Conservation (phyloP, 2,329 filamentous ascomycete species). For the Apiospora pterosperma region DNA sequence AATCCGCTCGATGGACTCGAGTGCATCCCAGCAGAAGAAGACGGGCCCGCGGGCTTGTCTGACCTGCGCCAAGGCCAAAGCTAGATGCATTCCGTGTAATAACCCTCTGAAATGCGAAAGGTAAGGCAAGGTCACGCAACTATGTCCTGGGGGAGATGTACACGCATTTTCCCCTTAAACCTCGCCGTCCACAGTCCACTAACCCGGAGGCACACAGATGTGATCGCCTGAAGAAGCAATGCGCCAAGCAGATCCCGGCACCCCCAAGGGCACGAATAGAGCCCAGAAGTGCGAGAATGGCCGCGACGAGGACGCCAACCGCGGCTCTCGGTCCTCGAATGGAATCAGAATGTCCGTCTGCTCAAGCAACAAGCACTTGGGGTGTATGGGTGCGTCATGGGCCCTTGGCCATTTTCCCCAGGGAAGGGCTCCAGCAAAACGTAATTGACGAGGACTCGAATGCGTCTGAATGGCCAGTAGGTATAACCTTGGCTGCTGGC, state of each 20-base stretch:
- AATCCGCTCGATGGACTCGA: not conserved
- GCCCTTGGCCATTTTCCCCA: not conserved
- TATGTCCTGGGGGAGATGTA: not conserved
- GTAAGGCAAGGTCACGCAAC: slow-evolving; percentile 3
- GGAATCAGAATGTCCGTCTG: not conserved
- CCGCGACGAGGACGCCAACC: not conserved
- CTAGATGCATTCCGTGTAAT: slow-evolving; percentile 6
- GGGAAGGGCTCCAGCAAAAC: not conserved
- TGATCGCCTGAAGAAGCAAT: slow-evolving; percentile 9
- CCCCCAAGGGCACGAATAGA: not conserved
- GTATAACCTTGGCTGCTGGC: not conserved
- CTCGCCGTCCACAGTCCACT: not conserved
- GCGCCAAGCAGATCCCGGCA: slow-evolving; percentile 7
- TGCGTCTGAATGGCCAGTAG: not conserved
- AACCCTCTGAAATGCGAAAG: slow-evolving; percentile 9
- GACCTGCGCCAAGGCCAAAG: slow-evolving; percentile 10
- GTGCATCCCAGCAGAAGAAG: not conserved
- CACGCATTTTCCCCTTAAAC: not conserved
- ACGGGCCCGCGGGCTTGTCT: slow-evolving; percentile 9
- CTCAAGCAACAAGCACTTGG: not conserved
- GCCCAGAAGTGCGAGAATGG: not conserved
- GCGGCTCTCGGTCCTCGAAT: not conserved
- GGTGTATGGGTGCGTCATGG: not conserved
- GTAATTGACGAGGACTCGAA: not conserved
- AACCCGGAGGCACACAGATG: slow-evolving; percentile 1